Conservation (phyloP, 805 yeast genomes). For the Yamadazyma takamatsuzukensis region DNA sequence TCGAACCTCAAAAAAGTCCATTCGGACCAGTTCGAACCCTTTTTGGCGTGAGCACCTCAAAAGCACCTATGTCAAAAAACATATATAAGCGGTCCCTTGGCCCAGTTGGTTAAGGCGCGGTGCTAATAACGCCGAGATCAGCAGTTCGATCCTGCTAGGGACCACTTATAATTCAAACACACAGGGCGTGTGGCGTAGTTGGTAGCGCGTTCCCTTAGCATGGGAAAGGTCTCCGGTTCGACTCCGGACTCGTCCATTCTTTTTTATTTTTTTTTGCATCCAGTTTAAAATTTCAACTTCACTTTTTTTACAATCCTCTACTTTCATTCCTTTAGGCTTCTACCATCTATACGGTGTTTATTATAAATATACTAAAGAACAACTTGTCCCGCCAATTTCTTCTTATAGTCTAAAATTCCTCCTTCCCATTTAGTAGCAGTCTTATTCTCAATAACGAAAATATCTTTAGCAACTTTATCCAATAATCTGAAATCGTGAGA, state of each 20-base stretch:
- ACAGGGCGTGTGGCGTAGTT: conserved; percentile 46
- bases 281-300: neutral
- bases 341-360: conserved; percentile 4
- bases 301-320: neutral
- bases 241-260: conserved; percentile 26
- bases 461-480: conserved; percentile 96
- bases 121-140: conserved; percentile 62
- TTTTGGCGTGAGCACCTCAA: no score
- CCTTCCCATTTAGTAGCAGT: conserved; percentile 98
- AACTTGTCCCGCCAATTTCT: conserved; percentile 87
- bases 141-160: conserved; percentile 90
- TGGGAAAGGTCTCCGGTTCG: conserved; percentile 26
- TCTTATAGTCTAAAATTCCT: conserved; percentile 84
- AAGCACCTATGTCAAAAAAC: no score
- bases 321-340: neutral
- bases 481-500: conserved; percentile 98
- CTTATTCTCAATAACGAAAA: conserved; percentile 92
- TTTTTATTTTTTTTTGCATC: conserved; percentile 6
- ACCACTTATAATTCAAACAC: conserved; percentile 39
- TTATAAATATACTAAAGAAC: conserved; percentile 43
- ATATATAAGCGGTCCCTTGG: conserved; percentile 54
- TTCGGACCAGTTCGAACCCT: no score
- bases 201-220: conserved; percentile 44
- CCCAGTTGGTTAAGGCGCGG: conserved; percentile 54
- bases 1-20: no score